Conservation (phyloP, 495 filamentous ascomycete genomes). For the Aspergillus mulundensis region DNA sequence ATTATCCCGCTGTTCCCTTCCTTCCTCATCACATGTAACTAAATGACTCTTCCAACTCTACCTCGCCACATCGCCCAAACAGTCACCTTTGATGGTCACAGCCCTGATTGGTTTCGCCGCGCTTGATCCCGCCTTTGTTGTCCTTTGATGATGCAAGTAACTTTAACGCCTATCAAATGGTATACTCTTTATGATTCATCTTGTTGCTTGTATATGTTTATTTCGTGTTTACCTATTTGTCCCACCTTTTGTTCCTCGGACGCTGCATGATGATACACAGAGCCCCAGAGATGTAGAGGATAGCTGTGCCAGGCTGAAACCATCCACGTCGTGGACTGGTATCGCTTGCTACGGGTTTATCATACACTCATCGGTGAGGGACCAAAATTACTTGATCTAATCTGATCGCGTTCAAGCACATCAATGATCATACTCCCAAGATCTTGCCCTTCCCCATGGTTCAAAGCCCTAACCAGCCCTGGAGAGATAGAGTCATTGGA, state of each 20-base stretch:
- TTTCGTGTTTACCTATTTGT: slow-evolving; percentile 1
- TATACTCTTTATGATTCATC: neutral
- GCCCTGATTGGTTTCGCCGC: slow-evolving; percentile 18
- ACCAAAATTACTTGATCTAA: slow-evolving; percentile 55
- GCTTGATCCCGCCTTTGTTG: slow-evolving; percentile 16
- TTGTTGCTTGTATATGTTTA: slow-evolving; percentile 4
- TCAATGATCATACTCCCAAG: neutral
- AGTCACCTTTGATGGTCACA: slow-evolving; percentile 3
- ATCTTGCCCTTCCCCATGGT: neutral
- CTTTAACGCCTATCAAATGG: neutral
- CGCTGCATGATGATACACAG: slow-evolving; percentile 41
- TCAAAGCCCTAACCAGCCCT: neutral
- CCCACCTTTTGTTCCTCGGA: slow-evolving; percentile 9
- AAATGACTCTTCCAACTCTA: neutral
- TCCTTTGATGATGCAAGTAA: slow-evolving; percentile 15
- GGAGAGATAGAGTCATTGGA: no score
- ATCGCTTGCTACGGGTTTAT: slow-evolving; percentile 28
- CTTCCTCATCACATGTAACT: neutral
- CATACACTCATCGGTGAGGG: slow-evolving; percentile 36
- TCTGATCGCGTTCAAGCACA: slow-evolving; percentile 34
- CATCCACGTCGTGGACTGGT: slow-evolving; percentile 23
- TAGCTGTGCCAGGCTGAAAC: slow-evolving; percentile 16
- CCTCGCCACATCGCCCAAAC: slow-evolving; percentile 18
- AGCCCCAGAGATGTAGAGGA: slow-evolving; percentile 30
- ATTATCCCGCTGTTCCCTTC: neutral